Conservation (phyloP, 768 basidiomycete species). For the Nidula microcarpa region DNA sequence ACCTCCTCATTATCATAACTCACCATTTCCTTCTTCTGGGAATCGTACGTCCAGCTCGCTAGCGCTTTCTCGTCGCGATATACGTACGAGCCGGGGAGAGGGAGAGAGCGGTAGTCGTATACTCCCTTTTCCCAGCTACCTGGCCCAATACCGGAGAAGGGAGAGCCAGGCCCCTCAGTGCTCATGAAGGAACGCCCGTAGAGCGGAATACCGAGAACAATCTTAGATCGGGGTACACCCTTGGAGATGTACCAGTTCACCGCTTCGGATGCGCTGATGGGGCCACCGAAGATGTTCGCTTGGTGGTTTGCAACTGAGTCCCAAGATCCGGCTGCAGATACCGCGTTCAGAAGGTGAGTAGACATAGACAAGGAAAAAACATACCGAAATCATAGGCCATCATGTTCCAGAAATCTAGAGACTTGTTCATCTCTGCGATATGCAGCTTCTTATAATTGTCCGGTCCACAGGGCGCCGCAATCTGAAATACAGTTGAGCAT, state of each 20-base stretch:
- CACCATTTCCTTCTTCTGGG: slow-evolving; percentile 71
- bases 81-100: slow-evolving; percentile 66
- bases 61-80: slow-evolving; percentile 61
- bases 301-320: slow-evolving; percentile 74
- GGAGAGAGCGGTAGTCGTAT: slow-evolving; percentile 93
- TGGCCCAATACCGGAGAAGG: slow-evolving; percentile 79
- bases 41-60: slow-evolving; percentile 86
- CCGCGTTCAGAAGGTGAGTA: background rate
- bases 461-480: slow-evolving; percentile 91
- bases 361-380: slow-evolving; percentile 12
- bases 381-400: slow-evolving; percentile 90
- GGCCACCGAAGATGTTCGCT: slow-evolving; percentile 74
- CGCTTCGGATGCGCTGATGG: slow-evolving; percentile 59
- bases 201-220: slow-evolving; percentile 88
- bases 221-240: slow-evolving; percentile 75
- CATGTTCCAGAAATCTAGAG: slow-evolving; percentile 95
- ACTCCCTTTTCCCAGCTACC: slow-evolving; percentile 90
- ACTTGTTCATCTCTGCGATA: slow-evolving; percentile 80
- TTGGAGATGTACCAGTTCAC: slow-evolving; percentile 67
- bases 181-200: slow-evolving; percentile 91
- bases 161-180: slow-evolving; percentile 75
- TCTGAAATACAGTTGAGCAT: slow-evolving; percentile 35
- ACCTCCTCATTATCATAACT: slow-evolving; percentile 76
- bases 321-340: slow-evolving; percentile 67
- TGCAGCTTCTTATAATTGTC: slow-evolving; percentile 80